A percentile compares a stretch with the other conserved stretches of the same genome.
Conservation (phyloP, 1,139 yeast species). For the Candida neerlandica region DNA sequence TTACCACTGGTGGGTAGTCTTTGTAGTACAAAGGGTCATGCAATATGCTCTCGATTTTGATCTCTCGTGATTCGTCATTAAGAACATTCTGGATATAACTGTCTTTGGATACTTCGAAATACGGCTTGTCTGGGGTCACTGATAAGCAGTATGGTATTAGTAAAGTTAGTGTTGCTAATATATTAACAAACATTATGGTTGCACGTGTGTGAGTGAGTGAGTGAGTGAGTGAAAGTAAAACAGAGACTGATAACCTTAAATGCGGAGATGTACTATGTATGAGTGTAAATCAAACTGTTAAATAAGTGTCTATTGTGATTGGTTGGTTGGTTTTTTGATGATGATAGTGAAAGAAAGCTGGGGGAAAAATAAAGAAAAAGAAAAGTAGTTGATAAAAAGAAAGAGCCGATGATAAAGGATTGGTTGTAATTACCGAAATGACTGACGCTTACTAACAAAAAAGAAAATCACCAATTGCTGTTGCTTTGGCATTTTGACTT, state of each 20-base stretch:
- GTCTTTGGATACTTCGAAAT: constrained; percentile 14
- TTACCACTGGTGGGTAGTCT: constrained; percentile 41
- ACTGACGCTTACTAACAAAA: background rate
- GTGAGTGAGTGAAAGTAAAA: background rate
- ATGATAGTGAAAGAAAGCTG: background rate
- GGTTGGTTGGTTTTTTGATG: too few relatives aligned
- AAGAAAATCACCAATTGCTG: constrained; percentile 1
- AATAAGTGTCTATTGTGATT: background rate
- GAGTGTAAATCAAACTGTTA: background rate
- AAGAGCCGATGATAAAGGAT: background rate
- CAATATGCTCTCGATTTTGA: constrained; percentile 16
- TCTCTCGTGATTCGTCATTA: constrained; percentile 14
- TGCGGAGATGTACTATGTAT: background rate
- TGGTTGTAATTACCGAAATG: background rate
- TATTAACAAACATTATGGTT: background rate
- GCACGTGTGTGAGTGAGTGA: constrained; percentile 2
- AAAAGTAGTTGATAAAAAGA: background rate
- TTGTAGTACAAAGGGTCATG: constrained; percentile 28
- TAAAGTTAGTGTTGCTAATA: constrained; percentile 3
- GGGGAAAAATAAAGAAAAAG: background rate
- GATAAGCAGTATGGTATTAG: constrained; percentile 1
- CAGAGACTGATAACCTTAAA: too few relatives aligned
- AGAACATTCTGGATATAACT: constrained; percentile 13
- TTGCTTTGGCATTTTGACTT: background rate
- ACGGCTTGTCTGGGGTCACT: background rate